Percentiles rank a stretch among this genome's conserved stretches.
Conservation (phyloP, 2,329 filamentous ascomycete genomes). For the Xylaria sp. region DNA sequence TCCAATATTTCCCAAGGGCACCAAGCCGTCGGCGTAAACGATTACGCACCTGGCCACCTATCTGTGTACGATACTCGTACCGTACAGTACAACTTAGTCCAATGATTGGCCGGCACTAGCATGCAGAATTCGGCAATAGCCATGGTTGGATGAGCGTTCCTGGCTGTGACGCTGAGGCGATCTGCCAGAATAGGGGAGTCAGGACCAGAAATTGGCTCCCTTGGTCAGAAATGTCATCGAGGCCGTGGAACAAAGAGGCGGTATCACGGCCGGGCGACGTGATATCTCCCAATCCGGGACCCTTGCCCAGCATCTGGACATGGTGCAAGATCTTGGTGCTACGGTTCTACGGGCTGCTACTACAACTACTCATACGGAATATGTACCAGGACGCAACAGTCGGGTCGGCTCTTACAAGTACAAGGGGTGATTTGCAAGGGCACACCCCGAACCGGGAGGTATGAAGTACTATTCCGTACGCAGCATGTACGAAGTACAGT, state of each 20-base stretch:
- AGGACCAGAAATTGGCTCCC: neutral
- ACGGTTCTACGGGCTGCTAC: neutral
- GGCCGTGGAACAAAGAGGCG: slow-evolving; percentile 1
- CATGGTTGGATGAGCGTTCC: neutral
- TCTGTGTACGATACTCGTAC: neutral
- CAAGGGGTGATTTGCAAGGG: too few relatives aligned
- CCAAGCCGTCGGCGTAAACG: slow-evolving; percentile 26
- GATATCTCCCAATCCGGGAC: neutral
- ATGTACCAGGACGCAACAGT: neutral
- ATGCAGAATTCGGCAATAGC: slow-evolving; percentile 26
- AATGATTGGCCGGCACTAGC: neutral
- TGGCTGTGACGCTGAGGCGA: neutral
- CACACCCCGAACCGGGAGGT: too few relatives aligned
- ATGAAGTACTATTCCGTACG: too few relatives aligned
- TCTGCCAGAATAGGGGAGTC: neutral
- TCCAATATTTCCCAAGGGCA: slow-evolving; percentile 16
- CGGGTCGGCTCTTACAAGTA: neutral
- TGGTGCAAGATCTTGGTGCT: slow-evolving; percentile 3
- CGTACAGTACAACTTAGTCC: too few relatives aligned
- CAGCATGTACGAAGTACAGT: too few relatives aligned
- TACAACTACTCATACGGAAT: too few relatives aligned
- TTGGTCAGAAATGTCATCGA: neutral
- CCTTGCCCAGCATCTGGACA: neutral
- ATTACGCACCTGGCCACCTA: neutral
- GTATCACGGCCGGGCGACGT: slow-evolving; percentile 4